These are phyloP conservation scores for Penicillium sumatraense DNA, from an alignment of 2,329 filamentous ascomycete genomes.

Conservation along the genomic window DNA sequence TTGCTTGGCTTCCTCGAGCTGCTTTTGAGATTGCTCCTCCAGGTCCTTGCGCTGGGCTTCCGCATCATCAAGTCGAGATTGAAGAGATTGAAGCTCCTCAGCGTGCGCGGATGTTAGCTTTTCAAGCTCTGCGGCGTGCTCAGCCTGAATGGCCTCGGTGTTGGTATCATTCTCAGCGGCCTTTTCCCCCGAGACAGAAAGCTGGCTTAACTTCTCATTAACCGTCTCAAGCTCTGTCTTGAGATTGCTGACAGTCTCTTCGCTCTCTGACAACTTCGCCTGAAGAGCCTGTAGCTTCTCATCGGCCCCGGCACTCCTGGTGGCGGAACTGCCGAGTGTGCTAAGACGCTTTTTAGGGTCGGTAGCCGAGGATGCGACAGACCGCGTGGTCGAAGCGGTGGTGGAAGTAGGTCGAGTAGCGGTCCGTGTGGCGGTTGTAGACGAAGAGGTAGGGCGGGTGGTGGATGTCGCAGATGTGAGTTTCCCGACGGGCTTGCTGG, in stretches of 20 bases:
- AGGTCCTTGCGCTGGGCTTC: slow-evolving; percentile 42
- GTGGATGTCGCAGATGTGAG: slow-evolving; percentile 30
- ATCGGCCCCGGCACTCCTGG: slow-evolving; percentile 31
- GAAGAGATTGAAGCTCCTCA: slow-evolving; percentile 38
- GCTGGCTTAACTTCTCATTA: slow-evolving; percentile 40
- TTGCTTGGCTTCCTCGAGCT: slow-evolving; percentile 45
- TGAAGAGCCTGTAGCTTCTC: slow-evolving; percentile 42
- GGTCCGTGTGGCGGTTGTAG: slow-evolving; percentile 30
- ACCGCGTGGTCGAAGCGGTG: slow-evolving; percentile 24
- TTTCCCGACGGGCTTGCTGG: slow-evolving; percentile 28
- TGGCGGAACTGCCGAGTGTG: slow-evolving; percentile 34
- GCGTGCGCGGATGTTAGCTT: slow-evolving; percentile 37
- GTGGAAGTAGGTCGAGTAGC: slow-evolving; percentile 30
- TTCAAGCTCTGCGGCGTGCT: slow-evolving; percentile 40
- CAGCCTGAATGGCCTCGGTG: slow-evolving; percentile 32
- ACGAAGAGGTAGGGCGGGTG: slow-evolving; percentile 31
- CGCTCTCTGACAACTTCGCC: slow-evolving; percentile 41
- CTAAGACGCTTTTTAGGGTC: slow-evolving; percentile 44
- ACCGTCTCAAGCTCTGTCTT: slow-evolving; percentile 39
- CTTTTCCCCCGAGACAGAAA: slow-evolving; percentile 33
- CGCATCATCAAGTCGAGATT: slow-evolving; percentile 39
- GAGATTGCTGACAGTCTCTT: slow-evolving; percentile 38
- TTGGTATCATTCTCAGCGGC: slow-evolving; percentile 25
- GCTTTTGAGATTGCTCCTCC: slow-evolving; percentile 41
- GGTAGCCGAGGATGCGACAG: slow-evolving; percentile 27